Conservation (phyloP, 108 stramenopile genomes). For the Skeletonema grethae region DNA sequence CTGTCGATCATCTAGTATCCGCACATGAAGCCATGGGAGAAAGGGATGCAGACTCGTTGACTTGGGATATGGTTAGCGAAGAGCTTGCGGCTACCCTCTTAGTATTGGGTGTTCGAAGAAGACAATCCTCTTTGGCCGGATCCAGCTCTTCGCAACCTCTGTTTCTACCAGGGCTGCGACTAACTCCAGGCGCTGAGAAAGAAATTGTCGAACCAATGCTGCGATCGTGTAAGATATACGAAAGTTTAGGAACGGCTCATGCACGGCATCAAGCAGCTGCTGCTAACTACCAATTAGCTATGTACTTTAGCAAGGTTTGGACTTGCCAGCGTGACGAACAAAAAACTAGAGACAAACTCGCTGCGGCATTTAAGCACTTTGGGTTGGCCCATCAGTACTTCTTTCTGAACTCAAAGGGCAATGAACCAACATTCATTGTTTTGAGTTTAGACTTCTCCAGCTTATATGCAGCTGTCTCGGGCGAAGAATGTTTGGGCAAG, state of each 20-base stretch:
- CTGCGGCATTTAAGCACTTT: conserved; percentile 73
- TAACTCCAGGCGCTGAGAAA: conserved; percentile 74
- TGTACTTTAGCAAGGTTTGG: conserved; percentile 79
- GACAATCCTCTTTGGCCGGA: conserved; percentile 71
- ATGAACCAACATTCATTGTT: conserved; percentile 79
- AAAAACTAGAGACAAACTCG: conserved; percentile 79
- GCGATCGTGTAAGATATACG: conserved; percentile 72
- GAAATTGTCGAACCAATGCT: conserved; percentile 84
- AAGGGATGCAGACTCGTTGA: conserved; percentile 68
- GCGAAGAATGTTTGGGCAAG: conserved; percentile 69
- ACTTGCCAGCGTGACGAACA: conserved; percentile 81
- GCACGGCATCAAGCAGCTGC: conserved; percentile 78
- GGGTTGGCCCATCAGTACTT: conserved; percentile 73
- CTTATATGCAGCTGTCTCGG: conserved; percentile 75
- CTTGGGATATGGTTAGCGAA: conserved; percentile 87
- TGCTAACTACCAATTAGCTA: conserved; percentile 82
- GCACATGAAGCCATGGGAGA: conserved; percentile 75
- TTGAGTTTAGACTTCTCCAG: conserved; percentile 78
- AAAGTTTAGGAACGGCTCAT: conserved; percentile 59
- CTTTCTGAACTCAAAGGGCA: conserved; percentile 47
- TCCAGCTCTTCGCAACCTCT: conserved; percentile 49
- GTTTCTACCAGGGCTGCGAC: conserved; percentile 52
- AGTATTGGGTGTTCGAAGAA: conserved; percentile 78
- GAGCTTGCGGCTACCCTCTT: conserved; percentile 82
- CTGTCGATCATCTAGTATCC: conserved; percentile 68